Percentiles rank a stretch among this genome's conserved stretches.
Evolutionary conservation across 2,329 filamentous ascomycete genomes (phyloP).

Genomic region (Fusarium sp.): DNA sequence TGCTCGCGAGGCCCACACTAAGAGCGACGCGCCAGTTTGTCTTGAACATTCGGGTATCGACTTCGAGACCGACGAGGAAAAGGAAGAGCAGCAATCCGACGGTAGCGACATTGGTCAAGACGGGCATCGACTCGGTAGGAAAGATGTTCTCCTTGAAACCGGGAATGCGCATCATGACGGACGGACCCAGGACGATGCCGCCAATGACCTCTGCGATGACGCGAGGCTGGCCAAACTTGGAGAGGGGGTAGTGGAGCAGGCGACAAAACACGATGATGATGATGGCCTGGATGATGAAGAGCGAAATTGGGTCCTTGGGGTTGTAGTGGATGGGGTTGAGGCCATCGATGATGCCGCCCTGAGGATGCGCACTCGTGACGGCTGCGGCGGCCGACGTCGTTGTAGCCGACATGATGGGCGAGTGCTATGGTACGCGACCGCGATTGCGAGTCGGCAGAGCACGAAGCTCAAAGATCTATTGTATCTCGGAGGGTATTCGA

Average conservation of each 20-base stretch:
- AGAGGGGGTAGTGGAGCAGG: constrained; percentile 77
- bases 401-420: constrained; percentile 33
- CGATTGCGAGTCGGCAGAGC: not conserved
- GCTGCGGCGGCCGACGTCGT: constrained; percentile 43
- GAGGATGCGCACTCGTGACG: constrained; percentile 50
- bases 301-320: constrained; percentile 75
- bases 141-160: constrained; percentile 83
- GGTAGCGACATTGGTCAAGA: constrained; percentile 82
- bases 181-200: constrained; percentile 87
- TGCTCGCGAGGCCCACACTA: constrained; percentile 81
- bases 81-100: constrained; percentile 86
- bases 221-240: constrained; percentile 80
- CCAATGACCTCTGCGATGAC: constrained; percentile 88
- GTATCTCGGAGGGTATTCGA: not conserved
- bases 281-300: constrained; percentile 45
- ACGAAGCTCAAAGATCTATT: not conserved
- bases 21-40: constrained; percentile 84
- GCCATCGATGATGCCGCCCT: constrained; percentile 76
- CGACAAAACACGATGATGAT: constrained; percentile 63
- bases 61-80: constrained; percentile 89
- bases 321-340: constrained; percentile 76
- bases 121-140: constrained; percentile 77
- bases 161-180: constrained; percentile 87
- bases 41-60: constrained; percentile 80
- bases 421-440: not conserved